phyloP scores from a whole-genome alignment of 106 monocot genomes.

The Platanthera guangdongensis region DNA sequence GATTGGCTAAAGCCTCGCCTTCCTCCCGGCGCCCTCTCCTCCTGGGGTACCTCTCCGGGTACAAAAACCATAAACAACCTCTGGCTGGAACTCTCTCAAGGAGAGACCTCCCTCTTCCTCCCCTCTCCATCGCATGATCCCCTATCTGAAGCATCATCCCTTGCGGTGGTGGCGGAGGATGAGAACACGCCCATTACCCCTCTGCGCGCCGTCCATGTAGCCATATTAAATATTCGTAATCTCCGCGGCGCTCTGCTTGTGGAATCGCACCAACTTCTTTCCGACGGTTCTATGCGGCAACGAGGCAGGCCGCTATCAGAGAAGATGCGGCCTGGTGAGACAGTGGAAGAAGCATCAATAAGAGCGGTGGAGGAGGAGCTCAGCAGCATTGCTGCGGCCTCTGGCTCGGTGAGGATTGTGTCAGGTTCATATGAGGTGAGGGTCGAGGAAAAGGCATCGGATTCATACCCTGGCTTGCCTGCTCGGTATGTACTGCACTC shows the following conservation, averaged over 20 bases:
- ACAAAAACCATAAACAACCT: conserved; percentile 77
- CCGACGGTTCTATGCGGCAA: conserved; percentile 56
- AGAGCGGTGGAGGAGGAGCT: conserved; percentile 73
- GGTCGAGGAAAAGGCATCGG: conserved; percentile 59
- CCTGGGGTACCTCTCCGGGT: conserved; percentile 72
- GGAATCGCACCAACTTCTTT: conserved; percentile 77
- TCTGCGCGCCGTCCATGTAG: conserved; percentile 66
- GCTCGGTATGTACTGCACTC: conserved; percentile 67
- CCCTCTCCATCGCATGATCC: background rate
- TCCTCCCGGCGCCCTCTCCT: conserved; percentile 40
- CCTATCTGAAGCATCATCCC: background rate
- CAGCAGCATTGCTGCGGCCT: conserved; percentile 11
- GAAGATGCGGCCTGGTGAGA: conserved; percentile 90
- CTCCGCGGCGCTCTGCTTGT: conserved; percentile 36
- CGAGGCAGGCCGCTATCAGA: conserved; percentile 62
- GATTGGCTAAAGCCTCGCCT: conserved; percentile 58
- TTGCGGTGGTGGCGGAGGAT: background rate
- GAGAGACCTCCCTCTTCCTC: conserved; percentile 47
- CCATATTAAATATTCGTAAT: conserved; percentile 48
- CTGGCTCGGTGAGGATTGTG: conserved; percentile 21
- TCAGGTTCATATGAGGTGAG: conserved; percentile 29
- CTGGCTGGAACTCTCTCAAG: conserved; percentile 63
- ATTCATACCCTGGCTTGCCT: conserved; percentile 73
- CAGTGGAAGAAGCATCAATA: conserved; percentile 49
- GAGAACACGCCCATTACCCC: background rate